Evolutionary conservation across 768 basidiomycete genomes (phyloP), one percentile per base, ranked within the genome.

Genomic region (Boletus eberwhitei): DNA sequence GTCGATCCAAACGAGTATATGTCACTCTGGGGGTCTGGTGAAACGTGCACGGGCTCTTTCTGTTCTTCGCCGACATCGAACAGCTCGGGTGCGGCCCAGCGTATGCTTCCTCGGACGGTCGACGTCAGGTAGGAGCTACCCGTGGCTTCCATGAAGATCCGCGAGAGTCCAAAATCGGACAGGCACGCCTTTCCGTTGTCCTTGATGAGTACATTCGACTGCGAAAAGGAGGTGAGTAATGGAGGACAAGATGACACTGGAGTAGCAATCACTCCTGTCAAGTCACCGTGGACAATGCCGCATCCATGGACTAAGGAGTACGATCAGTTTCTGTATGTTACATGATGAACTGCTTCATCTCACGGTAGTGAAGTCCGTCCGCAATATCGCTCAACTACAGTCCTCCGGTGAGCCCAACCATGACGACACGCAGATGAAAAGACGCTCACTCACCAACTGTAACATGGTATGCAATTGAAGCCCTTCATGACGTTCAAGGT

Each of bases 11-110:
- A 73, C 2, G 75, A 75, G 50, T 72, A 82, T 19, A 79, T 72
- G 59, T 82, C 80, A 40, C 71, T 76, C 43, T 62, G 44, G 2
- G 47, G 46, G 17, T 8, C 51, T 0, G 62, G 64, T n/a, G 61
- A n/a, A 1, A 44, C 13, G 2, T 42, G 39, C 13, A 38, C 11
- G 52, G 64, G 61, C 16, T 53, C 50, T n/a, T 55, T 40, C 26
- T 70, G 67, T 22, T 74, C 69, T 16, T 72, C 66, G 11, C 54
- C 55, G 19, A 66, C 37, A 6, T 59, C 63, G 53, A 76, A 79
- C 0, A 81, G 52, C 16, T 74, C 64, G 0, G 77, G 68, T 52
- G 79, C 80, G 6, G 75, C 75, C 78, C 80, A 80, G 1, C 78
- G 72, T 34, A 79, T 68, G 22, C 75, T 77, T 8, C 80, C 78